phyloP scores from a whole-genome alignment of 2,329 filamentous ascomycete species.

The Colletotrichum tamarilloi region DNA sequence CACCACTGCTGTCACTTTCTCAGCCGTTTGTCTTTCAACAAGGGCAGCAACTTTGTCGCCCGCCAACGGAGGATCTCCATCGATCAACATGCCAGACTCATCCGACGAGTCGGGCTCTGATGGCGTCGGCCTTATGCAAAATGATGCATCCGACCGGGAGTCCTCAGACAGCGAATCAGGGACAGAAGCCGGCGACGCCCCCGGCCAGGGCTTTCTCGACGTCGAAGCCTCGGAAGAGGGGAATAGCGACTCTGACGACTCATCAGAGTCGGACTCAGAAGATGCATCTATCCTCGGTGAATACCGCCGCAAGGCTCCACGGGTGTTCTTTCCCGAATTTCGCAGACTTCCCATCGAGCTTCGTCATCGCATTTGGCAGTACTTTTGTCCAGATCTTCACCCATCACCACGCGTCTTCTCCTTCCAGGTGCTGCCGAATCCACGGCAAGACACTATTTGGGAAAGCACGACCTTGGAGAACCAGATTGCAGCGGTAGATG shows the following conservation, averaged over 20 bases:
- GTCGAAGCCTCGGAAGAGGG: conserved; percentile 31
- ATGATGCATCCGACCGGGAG: conserved; percentile 26
- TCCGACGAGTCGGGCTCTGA: conserved; percentile 26
- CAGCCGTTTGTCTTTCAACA: background rate
- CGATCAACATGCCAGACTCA: conserved; percentile 18
- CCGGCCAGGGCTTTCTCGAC: conserved; percentile 20
- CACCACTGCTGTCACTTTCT: background rate
- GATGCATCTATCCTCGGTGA: conserved; percentile 14
- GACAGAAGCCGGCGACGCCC: conserved; percentile 4
- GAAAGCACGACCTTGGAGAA: conserved; percentile 33
- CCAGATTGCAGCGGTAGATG: conserved; percentile 37
- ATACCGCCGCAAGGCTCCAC: background rate
- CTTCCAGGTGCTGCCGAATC: conserved; percentile 36
- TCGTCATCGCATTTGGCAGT: conserved; percentile 46
- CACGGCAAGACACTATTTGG: conserved; percentile 22
- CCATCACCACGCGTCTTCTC: conserved; percentile 43
- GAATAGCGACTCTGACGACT: conserved; percentile 43
- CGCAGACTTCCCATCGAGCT: conserved; percentile 47
- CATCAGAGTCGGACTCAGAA: conserved; percentile 34
- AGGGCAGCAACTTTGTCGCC: background rate
- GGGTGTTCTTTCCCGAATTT: conserved; percentile 41
- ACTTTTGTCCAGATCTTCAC: conserved; percentile 45
- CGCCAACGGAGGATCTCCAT: background rate
- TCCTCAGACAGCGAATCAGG: conserved; percentile 7
- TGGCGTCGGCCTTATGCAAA: conserved; percentile 28